phyloP scores from a whole-genome alignment of 2,329 filamentous ascomycete species.

The Fragosphaeria purpurea region DNA sequence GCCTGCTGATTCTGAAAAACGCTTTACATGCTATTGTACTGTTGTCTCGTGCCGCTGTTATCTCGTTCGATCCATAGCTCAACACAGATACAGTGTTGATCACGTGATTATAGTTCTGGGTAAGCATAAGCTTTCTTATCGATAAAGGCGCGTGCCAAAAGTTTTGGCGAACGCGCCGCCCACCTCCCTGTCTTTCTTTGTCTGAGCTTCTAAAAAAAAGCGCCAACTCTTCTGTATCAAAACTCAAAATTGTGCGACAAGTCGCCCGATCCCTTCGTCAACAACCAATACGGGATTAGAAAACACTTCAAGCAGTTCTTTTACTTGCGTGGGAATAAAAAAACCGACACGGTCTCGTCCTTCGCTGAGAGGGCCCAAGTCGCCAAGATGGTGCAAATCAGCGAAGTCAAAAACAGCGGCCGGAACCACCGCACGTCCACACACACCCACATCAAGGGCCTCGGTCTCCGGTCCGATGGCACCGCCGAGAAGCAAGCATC shows the following conservation, averaged over 20 bases:
- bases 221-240: background rate
- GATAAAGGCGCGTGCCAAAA: constrained; percentile 11
- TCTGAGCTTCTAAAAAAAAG: background rate
- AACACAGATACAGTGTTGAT: no score
- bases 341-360: no score
- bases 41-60: no score
- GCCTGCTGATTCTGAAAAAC: no score
- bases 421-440: constrained; percentile 94
- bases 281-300: background rate
- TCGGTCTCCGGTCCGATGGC: constrained; percentile 79
- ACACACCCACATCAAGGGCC: constrained; percentile 94
- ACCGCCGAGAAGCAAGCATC: constrained; percentile 67
- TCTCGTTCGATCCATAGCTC: no score
- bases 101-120: no score
- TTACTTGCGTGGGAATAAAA: no score
- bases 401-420: constrained; percentile 87
- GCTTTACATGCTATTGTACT: no score
- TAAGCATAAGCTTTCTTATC: constrained; percentile 6
- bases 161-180: constrained; percentile 10
- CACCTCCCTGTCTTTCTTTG: background rate
- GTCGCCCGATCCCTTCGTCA: background rate
- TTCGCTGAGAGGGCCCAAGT: background rate
- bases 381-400: constrained; percentile 71
- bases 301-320: no score
- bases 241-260: background rate